These are phyloP conservation scores for Gamsiella multidivaricata DNA, from an alignment of 192 early-diverging fungal genomes.

Conservation along the genomic window DNA sequence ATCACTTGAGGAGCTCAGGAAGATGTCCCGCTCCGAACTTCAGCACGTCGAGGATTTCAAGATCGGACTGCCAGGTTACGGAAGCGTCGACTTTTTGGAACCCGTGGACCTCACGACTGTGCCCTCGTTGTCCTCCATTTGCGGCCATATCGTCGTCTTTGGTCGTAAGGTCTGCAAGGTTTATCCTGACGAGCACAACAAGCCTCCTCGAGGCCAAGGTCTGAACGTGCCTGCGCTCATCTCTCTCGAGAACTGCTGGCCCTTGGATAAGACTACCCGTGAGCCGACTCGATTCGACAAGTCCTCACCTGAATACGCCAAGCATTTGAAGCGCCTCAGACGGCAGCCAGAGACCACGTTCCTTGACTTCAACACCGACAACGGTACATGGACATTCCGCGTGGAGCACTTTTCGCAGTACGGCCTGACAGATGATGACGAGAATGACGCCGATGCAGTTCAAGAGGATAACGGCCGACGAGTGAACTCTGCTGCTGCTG, in stretches of 20 bases:
- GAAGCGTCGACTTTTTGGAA: constrained; percentile 79
- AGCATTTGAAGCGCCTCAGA: constrained; percentile 76
- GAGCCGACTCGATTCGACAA: constrained; percentile 69
- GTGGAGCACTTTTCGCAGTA: constrained; percentile 90
- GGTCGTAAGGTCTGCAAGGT: constrained; percentile 75
- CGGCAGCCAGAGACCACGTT: constrained; percentile 82
- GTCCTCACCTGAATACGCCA: constrained; percentile 74
- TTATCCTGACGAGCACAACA: constrained; percentile 83
- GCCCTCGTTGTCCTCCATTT: constrained; percentile 65
- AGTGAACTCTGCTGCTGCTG: background rate
- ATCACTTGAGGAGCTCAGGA: constrained; percentile 73
- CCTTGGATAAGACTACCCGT: constrained; percentile 81
- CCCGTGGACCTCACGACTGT: constrained; percentile 86
- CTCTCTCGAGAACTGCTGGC: constrained; percentile 84
- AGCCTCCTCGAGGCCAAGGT: constrained; percentile 85
- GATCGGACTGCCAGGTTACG: constrained; percentile 75
- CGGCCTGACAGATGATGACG: constrained; percentile 78
- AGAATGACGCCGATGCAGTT: constrained; percentile 60
- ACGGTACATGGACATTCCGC: constrained; percentile 91
- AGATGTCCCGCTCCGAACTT: constrained; percentile 76
- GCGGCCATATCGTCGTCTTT: constrained; percentile 85
- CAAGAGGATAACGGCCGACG: background rate
- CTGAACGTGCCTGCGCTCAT: constrained; percentile 90
- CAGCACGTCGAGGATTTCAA: constrained; percentile 78
- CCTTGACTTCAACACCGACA: constrained; percentile 73